Base-by-base conservation (phyloP, 257 asterid genomes). In the Forsythia viridissima region DNA sequence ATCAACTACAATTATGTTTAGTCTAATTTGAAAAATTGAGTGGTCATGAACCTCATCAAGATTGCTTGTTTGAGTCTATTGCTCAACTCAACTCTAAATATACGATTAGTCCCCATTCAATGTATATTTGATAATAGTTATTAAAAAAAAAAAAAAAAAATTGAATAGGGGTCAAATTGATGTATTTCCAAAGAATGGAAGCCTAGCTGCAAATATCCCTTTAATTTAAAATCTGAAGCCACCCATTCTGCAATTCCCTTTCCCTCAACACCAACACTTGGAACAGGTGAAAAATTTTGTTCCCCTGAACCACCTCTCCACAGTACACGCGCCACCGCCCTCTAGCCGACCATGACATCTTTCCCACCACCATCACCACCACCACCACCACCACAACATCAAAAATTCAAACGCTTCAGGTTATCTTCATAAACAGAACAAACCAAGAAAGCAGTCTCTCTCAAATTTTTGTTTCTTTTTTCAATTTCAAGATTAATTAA, bases 291-390 rank as follows among this genome's bases (percentile, higher is more conserved):
- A 48, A 18, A 48, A 3, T 48, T 48, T 48, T 48, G 0, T 12
- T 13, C 0, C 7, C n/a, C 57, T 1, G 18, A 48, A 48, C 65
- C 4, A n/a, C 30, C 10, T 18, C 10, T 0, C 8, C 30, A 52
- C 1, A 6, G 18, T 55, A 55, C 65, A 18, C 65, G 65, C 65
- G 65, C 65, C 30, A 16, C 65, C 65, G 65, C 81, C 72, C 82
- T 79, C 82, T 71, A 66, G 48, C 65, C 73, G 73, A 82, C 90
- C 76, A 93, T 94, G 98, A 92, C 94, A 71, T 90, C 65, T n/a
- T 92, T 70, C 24, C 90, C 15, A 44, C 15, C 16, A 2, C 51
- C 3, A 83, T 91, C 71, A 51, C 88, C 84, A 37, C 65, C 88
- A 3, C 72, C 85, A 30, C 90, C 83, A 68, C 71, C 87, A 7